phyloP scores from a whole-genome alignment of 106 monocot species.

The Acorus calamus region DNA sequence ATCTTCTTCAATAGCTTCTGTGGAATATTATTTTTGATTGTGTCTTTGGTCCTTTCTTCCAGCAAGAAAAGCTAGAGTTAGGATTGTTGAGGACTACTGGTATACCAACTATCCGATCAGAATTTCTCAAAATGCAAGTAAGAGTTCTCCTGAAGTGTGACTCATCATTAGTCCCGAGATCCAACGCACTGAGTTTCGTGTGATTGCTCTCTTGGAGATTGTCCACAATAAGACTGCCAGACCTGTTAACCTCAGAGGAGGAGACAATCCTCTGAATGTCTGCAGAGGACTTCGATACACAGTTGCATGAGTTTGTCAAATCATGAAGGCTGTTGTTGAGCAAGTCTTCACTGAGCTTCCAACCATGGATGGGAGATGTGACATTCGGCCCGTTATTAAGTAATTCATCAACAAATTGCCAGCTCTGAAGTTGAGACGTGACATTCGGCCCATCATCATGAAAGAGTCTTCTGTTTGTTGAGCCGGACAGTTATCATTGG shows the following conservation, averaged over 20 bases:
- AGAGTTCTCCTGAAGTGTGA: slow-evolving; percentile 42
- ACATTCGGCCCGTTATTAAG: too few relatives aligned
- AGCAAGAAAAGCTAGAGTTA: slow-evolving; percentile 43
- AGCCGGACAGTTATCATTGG: slow-evolving; percentile 13
- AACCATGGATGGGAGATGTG: too few relatives aligned
- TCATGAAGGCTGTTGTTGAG: slow-evolving; percentile 20
- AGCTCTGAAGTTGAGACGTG: slow-evolving; percentile 7
- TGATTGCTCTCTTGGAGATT: slow-evolving; percentile 17
- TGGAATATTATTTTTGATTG: neutral
- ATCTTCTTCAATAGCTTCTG: slow-evolving; percentile 70
- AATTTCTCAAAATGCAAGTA: slow-evolving; percentile 26
- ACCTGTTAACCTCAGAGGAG: slow-evolving; percentile 16
- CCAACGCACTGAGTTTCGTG: slow-evolving; percentile 18
- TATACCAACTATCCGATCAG: slow-evolving; percentile 1
- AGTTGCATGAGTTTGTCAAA: slow-evolving; percentile 27
- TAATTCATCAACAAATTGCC: slow-evolving; percentile 23
- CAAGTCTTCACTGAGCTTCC: neutral
- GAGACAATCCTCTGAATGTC: slow-evolving; percentile 13
- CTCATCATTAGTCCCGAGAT: slow-evolving; percentile 17
- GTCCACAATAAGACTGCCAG: neutral
- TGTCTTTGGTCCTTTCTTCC: slow-evolving; percentile 16
- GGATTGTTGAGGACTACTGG: slow-evolving; percentile 9
- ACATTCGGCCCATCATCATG: slow-evolving; percentile 5
- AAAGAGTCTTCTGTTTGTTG: slow-evolving; percentile 20
- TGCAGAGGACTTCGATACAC: slow-evolving; percentile 11